Evolutionary conservation across 2,329 filamentous ascomycete genomes (phyloP), one percentile per base, ranked within the genome.

Genomic region (Trichoderma sp.): DNA sequence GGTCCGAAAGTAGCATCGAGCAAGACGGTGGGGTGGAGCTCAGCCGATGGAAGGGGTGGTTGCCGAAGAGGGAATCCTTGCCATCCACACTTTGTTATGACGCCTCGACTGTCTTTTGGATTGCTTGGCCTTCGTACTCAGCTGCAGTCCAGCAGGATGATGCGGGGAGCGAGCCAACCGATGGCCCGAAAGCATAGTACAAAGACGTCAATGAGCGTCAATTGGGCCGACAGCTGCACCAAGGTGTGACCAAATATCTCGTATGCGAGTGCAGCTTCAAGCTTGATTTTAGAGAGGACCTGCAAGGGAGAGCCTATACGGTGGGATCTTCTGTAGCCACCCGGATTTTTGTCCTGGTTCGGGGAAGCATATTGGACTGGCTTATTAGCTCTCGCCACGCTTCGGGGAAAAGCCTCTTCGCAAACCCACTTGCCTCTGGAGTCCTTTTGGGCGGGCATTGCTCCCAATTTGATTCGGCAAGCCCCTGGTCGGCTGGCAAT

Each of bases 1-100:
- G 59, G 60, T 59, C 68, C 68, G 60, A 59, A 69, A 59, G 43
- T 8, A 69, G 68, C 57, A 68, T 58, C 56, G 13, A 59, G 47
- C 47, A 47, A 5, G 52, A 29, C 58, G 65, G 65, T 68, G 65
- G 55, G n/a, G 58, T 68, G 57, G 65, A 61, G 57, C 21, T 47
- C 40, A 24, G 24, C n/a, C 21, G 16, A 37, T 24, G 21, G 24
- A 43, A 43, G 35, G 60, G 47, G 58, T 37, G 58, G 66, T 29
- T 53, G 37, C 37, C 31, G 53, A 40, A 53, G 37, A 57, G 52
- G n/a, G 66, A 63, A 63, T 57, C 66, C 66, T 61, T 63, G 66
- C 59, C 52, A 13, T 35, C 53, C 53, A 57, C 62, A 31, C 29
- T 31, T 40, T 49, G 21, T 43, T 37, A 33, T 62, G 47, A 64